Evolutionary conservation across 2,329 filamentous ascomycete genomes (phyloP), one percentile per base, ranked within the genome.

Genomic region (Akanthomyces lecanii): DNA sequence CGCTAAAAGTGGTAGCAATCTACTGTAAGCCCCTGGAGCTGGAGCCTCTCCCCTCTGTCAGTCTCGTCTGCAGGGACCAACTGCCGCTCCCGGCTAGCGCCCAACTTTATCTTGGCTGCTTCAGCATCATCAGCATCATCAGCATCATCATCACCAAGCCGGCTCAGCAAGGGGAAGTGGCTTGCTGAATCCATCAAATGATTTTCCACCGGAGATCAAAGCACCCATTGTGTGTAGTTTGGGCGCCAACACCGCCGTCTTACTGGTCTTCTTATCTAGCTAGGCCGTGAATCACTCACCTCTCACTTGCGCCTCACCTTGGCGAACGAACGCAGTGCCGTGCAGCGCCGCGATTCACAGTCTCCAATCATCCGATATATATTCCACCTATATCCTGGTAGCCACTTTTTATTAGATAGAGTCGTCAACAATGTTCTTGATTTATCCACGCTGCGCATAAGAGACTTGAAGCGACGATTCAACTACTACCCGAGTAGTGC

Each of bases 271-370:
- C 53, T 28, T 16, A 16, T 4, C 25, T 25, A 16, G 2, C 14
- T 16, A 3, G 12, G 12, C 14, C 38, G 38, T 40, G 38, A 40
- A 40, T 40, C 38, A 40, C 38, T 16, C 23, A 25, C 28, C 4
- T 25, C 30, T 57, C 54, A 57, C 54, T 57, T 33, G 28, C 25
- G 30, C 16, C 42, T 57, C 54, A 57, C 42, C 23, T 47, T 23
- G 40, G 28, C 3, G 28, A 12, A 28, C 33, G 30, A 25, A 10
- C 42, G 14, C 18, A 18, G 16, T 57, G 54, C 14, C 3, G 36
- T 57, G 54, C 48, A 48, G 21, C 45, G 7, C n/a, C 45, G 28
- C 36, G 42, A 40, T 44, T 52, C 38, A 44, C 53, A 28, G 28
- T 42, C 28, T 51, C 14, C 10, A 42, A 28, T 38, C 21, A 4